Percentiles rank a stretch among this genome's conserved stretches.
These are phyloP conservation scores for Niveomyces coronatus DNA, from an alignment of 2,329 filamentous ascomycete species.

Conservation along the genomic window DNA sequence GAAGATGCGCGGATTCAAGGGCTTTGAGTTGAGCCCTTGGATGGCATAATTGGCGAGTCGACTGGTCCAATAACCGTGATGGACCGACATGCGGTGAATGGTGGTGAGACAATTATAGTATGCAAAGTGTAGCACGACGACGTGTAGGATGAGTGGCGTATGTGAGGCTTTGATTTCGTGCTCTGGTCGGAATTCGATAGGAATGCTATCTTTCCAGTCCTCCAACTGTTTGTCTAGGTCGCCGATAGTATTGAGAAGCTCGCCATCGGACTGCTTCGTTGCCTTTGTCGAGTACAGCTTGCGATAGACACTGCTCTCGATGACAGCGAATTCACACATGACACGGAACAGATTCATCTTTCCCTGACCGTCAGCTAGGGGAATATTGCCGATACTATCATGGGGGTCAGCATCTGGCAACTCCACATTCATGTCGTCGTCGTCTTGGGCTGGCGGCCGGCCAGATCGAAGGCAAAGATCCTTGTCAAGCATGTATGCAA, in stretches of 20 bases:
- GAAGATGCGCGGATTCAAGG: constrained; percentile 88
- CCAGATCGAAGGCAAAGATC: constrained; percentile 50
- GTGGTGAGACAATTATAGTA: constrained; percentile 98
- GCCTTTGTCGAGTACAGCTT: constrained; percentile 87
- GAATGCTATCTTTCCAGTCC: constrained; percentile 93
- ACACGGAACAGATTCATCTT: constrained; percentile 93
- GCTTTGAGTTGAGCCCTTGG: constrained; percentile 80
- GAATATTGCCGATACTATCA: constrained; percentile 92
- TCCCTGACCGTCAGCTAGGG: constrained; percentile 74
- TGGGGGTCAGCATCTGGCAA: constrained; percentile 81
- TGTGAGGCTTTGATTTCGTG: constrained; percentile 90
- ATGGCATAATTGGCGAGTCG: constrained; percentile 91
- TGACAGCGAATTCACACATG: constrained; percentile 84
- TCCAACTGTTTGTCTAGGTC: constrained; percentile 85
- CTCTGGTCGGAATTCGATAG: constrained; percentile 92
- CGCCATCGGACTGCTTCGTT: constrained; percentile 81
- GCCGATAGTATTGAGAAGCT: constrained; percentile 88
- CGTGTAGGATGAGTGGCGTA: constrained; percentile 85
- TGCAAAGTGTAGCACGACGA: constrained; percentile 88
- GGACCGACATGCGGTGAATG: constrained; percentile 96
- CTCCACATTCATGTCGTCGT: constrained; percentile 85
- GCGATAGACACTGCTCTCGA: constrained; percentile 92
- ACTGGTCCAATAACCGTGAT: constrained; percentile 97
- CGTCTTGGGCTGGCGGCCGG: constrained; percentile 50
- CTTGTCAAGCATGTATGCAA: constrained; percentile 55